Percentiles rank a stretch among this genome's conserved stretches.
Conservation (phyloP, 2,329 filamentous ascomycete species). For the Ophiostoma piceae region DNA sequence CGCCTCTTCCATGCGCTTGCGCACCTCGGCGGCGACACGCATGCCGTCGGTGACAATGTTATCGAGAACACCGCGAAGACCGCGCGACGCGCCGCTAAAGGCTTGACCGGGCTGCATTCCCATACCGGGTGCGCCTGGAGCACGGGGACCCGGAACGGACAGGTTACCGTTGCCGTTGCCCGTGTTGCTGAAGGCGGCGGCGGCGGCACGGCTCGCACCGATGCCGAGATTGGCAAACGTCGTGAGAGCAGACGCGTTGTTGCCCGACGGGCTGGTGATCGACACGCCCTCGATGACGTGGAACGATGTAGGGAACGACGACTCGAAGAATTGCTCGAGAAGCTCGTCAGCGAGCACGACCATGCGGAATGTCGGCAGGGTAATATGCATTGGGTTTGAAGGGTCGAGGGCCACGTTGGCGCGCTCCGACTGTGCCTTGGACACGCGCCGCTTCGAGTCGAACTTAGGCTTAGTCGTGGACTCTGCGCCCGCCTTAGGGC, state of each 20-base stretch:
- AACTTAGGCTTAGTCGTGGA: not conserved
- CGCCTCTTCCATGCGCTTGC: slow-evolving; percentile 89
- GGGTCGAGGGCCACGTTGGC: slow-evolving; percentile 87
- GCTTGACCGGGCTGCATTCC: slow-evolving; percentile 19
- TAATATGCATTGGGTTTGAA: slow-evolving; percentile 88
- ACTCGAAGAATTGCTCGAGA: slow-evolving; percentile 95
- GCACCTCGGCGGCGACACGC: slow-evolving; percentile 88
- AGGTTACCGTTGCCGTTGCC: slow-evolving; percentile 34
- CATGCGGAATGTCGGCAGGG: slow-evolving; percentile 96
- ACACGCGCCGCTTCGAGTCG: slow-evolving; percentile 37
- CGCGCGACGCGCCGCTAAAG: slow-evolving; percentile 56
- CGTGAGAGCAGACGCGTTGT: slow-evolving; percentile 66
- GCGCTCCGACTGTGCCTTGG: slow-evolving; percentile 64
- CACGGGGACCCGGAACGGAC: slow-evolving; percentile 24
- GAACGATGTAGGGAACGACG: slow-evolving; percentile 89
- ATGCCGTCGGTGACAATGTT: slow-evolving; percentile 98
- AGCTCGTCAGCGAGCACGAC: slow-evolving; percentile 93
- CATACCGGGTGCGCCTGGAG: no score
- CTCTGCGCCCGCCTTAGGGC: slow-evolving; percentile 35
- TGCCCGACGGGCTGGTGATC: slow-evolving; percentile 34
- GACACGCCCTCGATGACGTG: slow-evolving; percentile 64
- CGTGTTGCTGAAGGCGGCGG: slow-evolving; percentile 34
- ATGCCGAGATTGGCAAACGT: slow-evolving; percentile 69
- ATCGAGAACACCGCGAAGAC: slow-evolving; percentile 86
- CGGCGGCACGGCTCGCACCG: slow-evolving; percentile 39